These are phyloP conservation scores for Podaxis sp. DNA, from an alignment of 768 basidiomycete species.

Conservation along the genomic window DNA sequence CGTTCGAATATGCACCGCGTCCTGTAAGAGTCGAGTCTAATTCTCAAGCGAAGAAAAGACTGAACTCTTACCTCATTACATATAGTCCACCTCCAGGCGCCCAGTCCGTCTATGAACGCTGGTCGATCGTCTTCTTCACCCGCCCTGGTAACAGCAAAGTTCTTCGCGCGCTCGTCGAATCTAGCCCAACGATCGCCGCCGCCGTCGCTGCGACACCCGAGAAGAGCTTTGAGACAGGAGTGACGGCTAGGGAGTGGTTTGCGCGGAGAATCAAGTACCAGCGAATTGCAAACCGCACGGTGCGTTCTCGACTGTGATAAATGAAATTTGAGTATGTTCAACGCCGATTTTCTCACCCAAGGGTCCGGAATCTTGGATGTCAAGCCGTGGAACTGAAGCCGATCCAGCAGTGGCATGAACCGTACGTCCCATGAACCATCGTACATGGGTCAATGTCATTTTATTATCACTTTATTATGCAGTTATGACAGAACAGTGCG, in stretches of 20 bases:
- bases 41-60: not conserved
- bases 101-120: conserved; percentile 54
- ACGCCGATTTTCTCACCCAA: conserved; percentile 13
- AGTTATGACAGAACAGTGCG: not conserved
- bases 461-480: not conserved
- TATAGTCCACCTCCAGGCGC: conserved; percentile 55
- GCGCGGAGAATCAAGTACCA: conserved; percentile 44
- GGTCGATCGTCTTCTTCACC: conserved; percentile 71
- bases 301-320: conserved; percentile 17
- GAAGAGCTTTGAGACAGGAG: conserved; percentile 34
- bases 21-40: conserved; percentile 36
- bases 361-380: conserved; percentile 49
- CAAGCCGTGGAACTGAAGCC: conserved; percentile 43
- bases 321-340: not conserved
- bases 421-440: not conserved
- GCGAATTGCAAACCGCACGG: conserved; percentile 43
- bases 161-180: conserved; percentile 51
- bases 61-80: not conserved
- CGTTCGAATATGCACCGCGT: conserved; percentile 67
- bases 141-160: conserved; percentile 54
- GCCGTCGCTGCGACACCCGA: conserved; percentile 40
- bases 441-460: too few species aligned
- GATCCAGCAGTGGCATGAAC: not conserved
- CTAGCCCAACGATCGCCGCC: conserved; percentile 49
- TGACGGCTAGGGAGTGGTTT: conserved; percentile 45